Evolutionary conservation across 768 basidiomycete genomes (phyloP), one percentile per base, ranked within the genome.

Genomic region (Tulasnella sp.): DNA sequence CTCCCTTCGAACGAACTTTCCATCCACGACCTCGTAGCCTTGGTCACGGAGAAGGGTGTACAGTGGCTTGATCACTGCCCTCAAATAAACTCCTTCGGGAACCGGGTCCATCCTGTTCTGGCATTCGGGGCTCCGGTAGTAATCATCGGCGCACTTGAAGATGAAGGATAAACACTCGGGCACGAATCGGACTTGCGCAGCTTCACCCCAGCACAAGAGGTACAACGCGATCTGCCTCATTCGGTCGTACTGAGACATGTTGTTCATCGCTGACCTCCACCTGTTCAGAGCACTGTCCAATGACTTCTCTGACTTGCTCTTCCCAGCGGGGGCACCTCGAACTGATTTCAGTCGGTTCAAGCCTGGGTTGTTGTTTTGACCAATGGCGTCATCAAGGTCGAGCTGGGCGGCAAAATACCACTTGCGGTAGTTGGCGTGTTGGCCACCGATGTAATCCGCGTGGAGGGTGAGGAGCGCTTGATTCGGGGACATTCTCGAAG

Each of bases 341-440:
- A 79, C 69, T 3, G 95, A 94, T 80, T 91, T 90, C 34, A 97
- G 89, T 11, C 95, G 93, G 77, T 90, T 91, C 7, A 98, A 88
- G 80, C 96, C 97, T 0, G 96, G 95, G 85, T 98, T 98, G 84
- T 98, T 95, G 8, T 90, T 90, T 81, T 94, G 92, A 41, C 97
- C 98, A 78, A 99, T 93, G 72, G 96, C 97, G 83, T 99, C 98
- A 85, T 99, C 98, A 60, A 99, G 93, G 86, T 99, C 97, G 81
- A 99, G 92, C 86, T 99, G 98, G 28, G 97, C 96, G 41, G 97
- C 98, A 86, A 99, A 99, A 88, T 99, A 99, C 98, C 98, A 99
- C 88, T 98, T 98, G 82, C 98, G 94, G 88, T 99, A 99, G 88
- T 99, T 99, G 75, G 98, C 96, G 84, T 98, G 93, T 86, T 97